Conservation (phyloP, 2,329 filamentous ascomycete genomes). For the Cercospora canescens region DNA sequence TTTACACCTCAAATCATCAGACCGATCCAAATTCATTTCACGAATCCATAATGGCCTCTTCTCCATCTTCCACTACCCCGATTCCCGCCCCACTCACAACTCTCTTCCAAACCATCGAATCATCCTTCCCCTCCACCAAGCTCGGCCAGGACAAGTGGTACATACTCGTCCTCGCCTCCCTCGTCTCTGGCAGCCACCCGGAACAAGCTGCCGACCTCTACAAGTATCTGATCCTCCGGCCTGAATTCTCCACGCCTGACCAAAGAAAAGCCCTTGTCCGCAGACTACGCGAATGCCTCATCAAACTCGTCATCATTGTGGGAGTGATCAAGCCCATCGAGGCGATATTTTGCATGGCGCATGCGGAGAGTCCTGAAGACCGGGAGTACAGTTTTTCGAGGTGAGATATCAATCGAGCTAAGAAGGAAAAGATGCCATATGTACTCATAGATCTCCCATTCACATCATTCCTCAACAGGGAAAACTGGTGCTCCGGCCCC, state of each 20-base stretch:
- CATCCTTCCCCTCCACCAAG: conserved; percentile 44
- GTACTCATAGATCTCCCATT: background rate
- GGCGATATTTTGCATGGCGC: conserved; percentile 57
- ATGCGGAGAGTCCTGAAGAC: conserved; percentile 56
- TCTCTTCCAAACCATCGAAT: conserved; percentile 35
- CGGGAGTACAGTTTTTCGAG: conserved; percentile 57
- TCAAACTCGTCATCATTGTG: conserved; percentile 59
- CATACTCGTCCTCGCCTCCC: conserved; percentile 39
- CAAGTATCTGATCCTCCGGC: conserved; percentile 53
- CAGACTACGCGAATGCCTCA: conserved; percentile 57
- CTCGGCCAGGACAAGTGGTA: conserved; percentile 50
- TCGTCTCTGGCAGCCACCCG: conserved; percentile 54
- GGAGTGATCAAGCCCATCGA: conserved; percentile 66
- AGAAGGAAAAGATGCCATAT: background rate
- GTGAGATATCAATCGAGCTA: conserved; percentile 3
- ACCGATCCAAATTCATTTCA: background rate
- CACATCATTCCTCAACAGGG: conserved; percentile 29
- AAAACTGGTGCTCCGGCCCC: conserved; percentile 59
- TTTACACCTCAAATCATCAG: no score
- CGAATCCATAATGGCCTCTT: background rate
- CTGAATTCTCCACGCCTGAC: conserved; percentile 45
- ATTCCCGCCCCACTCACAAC: background rate
- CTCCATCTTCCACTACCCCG: background rate
- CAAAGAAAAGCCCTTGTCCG: conserved; percentile 52
- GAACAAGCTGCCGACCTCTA: conserved; percentile 57